Base-by-base conservation (phyloP, 805 yeast genomes). In the Yarrowia alimentaria region DNA sequence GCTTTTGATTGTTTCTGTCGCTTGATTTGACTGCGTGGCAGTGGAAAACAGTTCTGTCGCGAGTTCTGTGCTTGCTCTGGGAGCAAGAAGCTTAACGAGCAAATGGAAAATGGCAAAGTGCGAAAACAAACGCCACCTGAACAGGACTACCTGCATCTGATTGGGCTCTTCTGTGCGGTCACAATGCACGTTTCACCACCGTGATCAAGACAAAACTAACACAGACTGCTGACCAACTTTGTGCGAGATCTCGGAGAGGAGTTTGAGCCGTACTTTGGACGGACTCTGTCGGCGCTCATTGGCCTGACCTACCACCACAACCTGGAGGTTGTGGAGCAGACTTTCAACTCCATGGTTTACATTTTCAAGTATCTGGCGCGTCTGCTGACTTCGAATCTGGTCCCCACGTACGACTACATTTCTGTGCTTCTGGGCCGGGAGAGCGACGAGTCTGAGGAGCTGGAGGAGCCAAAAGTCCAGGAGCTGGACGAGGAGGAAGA, bases 201-300 rank as follows among this genome's bases (percentile, higher is more conserved):
- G 9, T 9, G 24, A 6, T 21, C 24, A 21, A n/a, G 3, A 12
- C 37, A 3, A 3, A 21, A 12, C 47, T 38, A 17, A 20, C 29
- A 10, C 26, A 62, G 66, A 61, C 68, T 85, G 8, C 64, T 89
- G 18, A 78, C 95, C 0, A 95, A 89, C 61, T 83, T 93, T 59
- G 81, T 89, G 31, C 96, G 87, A 59, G 99, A 91, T 69, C 69
- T 91, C 55, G 97, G 96, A 8, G 83, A 91, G 2, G 98, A 91
- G 58, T 93, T 90, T 61, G 75, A 88, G 71, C 78, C 77, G 7
- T 88, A 70, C 60, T 89, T 87, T 61, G 68, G 68, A 1, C 63
- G 67, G 19, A 67, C 88, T 0, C 66, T 91, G 38, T 57, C 60
- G 0, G 58, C 76, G 18, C 71, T 90, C 32, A 75, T 75, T 4